phyloP scores from a whole-genome alignment of 139 green algal species.

The Ettlia oleoabundans region DNA sequence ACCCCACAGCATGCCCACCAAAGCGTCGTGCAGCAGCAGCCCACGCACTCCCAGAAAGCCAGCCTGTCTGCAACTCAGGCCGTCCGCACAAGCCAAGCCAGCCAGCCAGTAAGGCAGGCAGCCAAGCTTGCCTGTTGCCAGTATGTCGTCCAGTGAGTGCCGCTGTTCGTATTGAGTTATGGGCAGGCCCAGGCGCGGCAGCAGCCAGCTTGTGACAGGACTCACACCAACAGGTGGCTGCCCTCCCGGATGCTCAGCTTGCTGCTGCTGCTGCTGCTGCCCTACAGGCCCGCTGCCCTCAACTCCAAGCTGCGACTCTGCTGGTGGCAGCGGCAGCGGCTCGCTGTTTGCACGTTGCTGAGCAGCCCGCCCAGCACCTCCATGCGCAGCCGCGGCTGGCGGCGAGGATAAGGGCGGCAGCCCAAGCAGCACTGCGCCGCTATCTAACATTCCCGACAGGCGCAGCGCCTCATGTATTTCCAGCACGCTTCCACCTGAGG shows the following conservation, averaged over 20 bases:
- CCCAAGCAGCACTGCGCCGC: neutral
- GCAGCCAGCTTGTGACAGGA: no score
- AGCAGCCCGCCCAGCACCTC: no score
- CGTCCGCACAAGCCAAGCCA: no score
- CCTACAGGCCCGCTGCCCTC: neutral
- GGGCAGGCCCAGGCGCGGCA: neutral
- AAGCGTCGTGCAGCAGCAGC: neutral
- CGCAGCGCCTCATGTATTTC: conserved; percentile 16
- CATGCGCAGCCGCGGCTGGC: no score
- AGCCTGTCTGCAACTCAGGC: no score
- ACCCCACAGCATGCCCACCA: neutral
- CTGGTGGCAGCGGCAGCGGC: neutral
- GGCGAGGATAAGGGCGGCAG: neutral
- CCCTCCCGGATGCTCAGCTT: neutral
- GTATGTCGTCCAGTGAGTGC: neutral
- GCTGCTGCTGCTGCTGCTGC: neutral
- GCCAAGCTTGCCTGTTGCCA: no score
- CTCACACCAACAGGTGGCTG: neutral
- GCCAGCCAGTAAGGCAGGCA: no score
- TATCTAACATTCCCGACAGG: neutral
- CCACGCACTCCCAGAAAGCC: neutral
- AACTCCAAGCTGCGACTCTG: no score
- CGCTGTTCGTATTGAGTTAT: neutral
- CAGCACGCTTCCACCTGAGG: neutral
- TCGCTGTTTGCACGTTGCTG: neutral